Evolutionary conservation across 129 eudicot species (phyloP).

Genomic region (Deinandra increscens): DNA sequence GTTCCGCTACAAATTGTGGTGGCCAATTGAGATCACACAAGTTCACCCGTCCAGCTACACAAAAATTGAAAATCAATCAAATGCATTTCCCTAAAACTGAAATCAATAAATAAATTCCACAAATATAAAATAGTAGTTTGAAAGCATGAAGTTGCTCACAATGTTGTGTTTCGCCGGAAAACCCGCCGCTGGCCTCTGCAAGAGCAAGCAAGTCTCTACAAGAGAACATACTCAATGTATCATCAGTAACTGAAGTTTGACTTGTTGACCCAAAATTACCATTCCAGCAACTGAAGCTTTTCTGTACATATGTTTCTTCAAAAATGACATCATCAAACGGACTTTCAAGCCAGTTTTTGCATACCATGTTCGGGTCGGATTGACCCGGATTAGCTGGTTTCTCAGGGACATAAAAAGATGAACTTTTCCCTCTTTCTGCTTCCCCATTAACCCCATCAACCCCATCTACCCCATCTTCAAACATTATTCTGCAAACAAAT

Average conservation of each 20-base stretch:
- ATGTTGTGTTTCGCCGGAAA: not conserved
- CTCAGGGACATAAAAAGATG: constrained; percentile 28
- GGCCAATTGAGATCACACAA: constrained; percentile 44
- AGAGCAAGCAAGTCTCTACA: constrained; percentile 53
- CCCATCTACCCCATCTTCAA: constrained; percentile 14
- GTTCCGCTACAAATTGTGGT: constrained; percentile 28
- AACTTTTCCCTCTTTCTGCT: constrained; percentile 28
- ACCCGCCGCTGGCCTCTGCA: constrained; percentile 36
- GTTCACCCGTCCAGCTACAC: constrained; percentile 36
- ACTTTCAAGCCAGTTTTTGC: constrained; percentile 19
- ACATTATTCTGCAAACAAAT: constrained; percentile 21
- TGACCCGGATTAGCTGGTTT: constrained; percentile 55
- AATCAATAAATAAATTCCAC: no score
- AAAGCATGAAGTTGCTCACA: not conserved
- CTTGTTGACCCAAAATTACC: constrained; percentile 30
- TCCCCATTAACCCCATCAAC: constrained; percentile 14
- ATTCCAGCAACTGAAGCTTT: constrained; percentile 25
- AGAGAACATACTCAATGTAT: constrained; percentile 19
- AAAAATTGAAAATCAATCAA: not conserved
- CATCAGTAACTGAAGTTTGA: not conserved
- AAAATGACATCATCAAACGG: constrained; percentile 7
- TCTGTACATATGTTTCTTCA: constrained; percentile 21
- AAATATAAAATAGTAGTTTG: not conserved
- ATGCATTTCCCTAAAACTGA: not conserved
- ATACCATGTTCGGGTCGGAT: constrained; percentile 23